Evolutionary conservation across 2,329 filamentous ascomycete genomes (phyloP), one percentile per base, ranked within the genome.

Genomic region (Emericellopsis atlantica): DNA sequence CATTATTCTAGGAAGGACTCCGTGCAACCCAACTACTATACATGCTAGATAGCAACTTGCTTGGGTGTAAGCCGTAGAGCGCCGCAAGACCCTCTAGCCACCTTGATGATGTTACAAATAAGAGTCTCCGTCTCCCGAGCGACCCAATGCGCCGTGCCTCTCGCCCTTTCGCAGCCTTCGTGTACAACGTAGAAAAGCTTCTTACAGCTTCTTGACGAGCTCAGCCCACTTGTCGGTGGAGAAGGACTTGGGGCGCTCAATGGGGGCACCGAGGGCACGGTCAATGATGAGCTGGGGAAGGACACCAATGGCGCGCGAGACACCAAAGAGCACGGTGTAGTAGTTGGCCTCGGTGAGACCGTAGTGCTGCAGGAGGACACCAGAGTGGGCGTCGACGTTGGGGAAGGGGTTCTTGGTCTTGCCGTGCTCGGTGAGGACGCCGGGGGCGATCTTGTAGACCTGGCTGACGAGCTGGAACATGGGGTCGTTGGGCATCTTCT

Each of bases 341-440:
- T 93, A 98, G 83, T 81, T 96, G 69, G 92, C 84, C 78, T 98
- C 90, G 49, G 85, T 96, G 64, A 98, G 76, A 59, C 92, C 92
- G 72, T 98, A 98, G 83, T 98, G 92, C 76, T 98, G 92, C 55
- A 98, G 86, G 51, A 98, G 86, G 52, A 98, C 92, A 76, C 92
- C 92, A 26, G 89, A 95, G 84, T 96, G 92, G 59, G 90, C 89
- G 61, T 96, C 90, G 59, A 96, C 89, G 74, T 96, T 96, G 68
- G 92, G 92, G 79, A 77, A 96, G 52, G 90, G 90, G 84, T 96
- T 95, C 85, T 96, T 96, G 76, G 90, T 96, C 86, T 98, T 98
- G 73, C 92, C 92, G 75, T 98, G 92, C 81, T 98, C 88, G 52
- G 92, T 98, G 64, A 98, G 76, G 57, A 98, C 92, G 59, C 83